A percentile compares a stretch with the other conserved stretches of the same genome.
phyloP scores from a whole-genome alignment of 2,329 filamentous ascomycete species.

The Trichoderma atrobrunneum region DNA sequence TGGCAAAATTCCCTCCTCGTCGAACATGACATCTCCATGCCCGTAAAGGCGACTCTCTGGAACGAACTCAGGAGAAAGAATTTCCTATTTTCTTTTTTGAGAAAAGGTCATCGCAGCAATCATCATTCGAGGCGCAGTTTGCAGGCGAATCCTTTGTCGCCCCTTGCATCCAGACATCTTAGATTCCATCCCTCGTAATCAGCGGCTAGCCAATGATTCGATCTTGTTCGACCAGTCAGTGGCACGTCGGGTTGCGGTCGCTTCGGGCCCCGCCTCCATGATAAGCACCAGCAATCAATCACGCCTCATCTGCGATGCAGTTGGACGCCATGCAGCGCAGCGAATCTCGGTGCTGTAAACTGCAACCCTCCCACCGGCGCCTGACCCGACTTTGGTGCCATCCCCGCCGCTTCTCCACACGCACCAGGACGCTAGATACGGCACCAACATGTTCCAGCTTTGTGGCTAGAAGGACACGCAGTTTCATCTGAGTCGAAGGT shows the following conservation, averaged over 20 bases:
- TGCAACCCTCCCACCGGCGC: neutral
- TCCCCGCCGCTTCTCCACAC: conserved; percentile 14
- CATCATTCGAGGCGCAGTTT: neutral
- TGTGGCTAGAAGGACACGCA: neutral
- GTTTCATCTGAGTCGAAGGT: neutral
- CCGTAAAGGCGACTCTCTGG: neutral
- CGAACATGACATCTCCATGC: neutral
- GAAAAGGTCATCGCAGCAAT: neutral
- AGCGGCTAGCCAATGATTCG: neutral
- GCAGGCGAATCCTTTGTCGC: neutral
- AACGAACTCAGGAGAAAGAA: neutral
- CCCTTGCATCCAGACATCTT: conserved; percentile 9
- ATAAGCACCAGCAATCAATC: neutral
- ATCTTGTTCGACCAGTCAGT: neutral
- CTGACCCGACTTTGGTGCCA: conserved; percentile 9
- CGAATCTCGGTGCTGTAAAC: neutral
- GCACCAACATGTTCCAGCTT: conserved; percentile 1
- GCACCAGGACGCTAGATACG: conserved; percentile 12
- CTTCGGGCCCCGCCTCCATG: neutral
- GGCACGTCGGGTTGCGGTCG: neutral
- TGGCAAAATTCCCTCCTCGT: neutral
- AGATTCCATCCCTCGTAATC: conserved; percentile 7
- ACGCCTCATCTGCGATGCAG: neutral
- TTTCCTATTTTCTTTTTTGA: neutral
- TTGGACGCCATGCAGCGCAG: neutral